Evolutionary conservation across 306 rosid species (phyloP).

Genomic region (Rosa chinensis): DNA sequence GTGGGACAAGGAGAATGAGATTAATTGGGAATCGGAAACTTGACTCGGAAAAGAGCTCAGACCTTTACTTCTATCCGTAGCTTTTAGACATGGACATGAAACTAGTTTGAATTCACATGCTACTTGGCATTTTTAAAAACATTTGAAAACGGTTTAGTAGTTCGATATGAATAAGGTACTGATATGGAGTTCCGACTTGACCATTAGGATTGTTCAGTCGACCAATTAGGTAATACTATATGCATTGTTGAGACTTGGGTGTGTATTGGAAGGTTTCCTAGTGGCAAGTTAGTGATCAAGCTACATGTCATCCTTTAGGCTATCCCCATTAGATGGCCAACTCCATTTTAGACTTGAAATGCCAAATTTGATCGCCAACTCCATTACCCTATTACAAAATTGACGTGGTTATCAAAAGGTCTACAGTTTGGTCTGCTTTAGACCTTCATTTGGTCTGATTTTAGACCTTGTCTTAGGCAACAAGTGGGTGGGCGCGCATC

Average conservation of each 20-base stretch:
- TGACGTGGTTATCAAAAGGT: background rate
- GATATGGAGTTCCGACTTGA: too few relatives aligned
- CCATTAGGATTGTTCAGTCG: too few relatives aligned
- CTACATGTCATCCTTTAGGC: too few relatives aligned
- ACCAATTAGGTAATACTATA: too few relatives aligned
- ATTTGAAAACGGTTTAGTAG: background rate
- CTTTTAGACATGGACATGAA: background rate
- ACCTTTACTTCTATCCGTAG: background rate
- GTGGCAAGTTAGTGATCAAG: too few relatives aligned
- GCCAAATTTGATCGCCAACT: background rate
- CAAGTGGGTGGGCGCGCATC: too few relatives aligned
- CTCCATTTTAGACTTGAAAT: background rate
- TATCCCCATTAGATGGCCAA: background rate
- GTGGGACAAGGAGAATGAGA: conserved; percentile 13
- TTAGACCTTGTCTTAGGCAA: too few relatives aligned
- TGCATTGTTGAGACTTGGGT: too few relatives aligned
- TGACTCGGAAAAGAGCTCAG: background rate
- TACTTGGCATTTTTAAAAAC: background rate
- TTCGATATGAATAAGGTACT: background rate
- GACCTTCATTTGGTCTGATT: too few relatives aligned
- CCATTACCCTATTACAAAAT: too few relatives aligned
- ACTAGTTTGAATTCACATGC: background rate
- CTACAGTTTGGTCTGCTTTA: background rate
- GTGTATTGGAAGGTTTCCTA: too few relatives aligned
- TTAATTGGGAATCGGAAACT: conserved; percentile 1